A percentile compares a stretch with the other conserved stretches of the same genome.
Conservation (phyloP, 225 moss, liverwort and hornwort genomes). For the Asterella californica region DNA sequence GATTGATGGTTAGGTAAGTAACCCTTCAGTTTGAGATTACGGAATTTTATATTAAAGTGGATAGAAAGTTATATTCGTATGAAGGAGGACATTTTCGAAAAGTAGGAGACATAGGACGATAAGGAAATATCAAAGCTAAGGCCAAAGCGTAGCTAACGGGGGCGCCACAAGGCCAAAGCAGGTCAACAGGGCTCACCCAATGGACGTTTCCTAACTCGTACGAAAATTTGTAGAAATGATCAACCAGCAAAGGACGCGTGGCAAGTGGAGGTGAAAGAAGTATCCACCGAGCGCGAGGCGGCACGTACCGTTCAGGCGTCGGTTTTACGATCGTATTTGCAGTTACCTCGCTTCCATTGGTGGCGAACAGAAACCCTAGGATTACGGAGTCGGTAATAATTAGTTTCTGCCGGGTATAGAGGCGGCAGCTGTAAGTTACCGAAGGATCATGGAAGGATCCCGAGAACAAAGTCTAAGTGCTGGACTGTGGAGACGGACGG, state of each 20-base stretch:
- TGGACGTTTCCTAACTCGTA: neutral
- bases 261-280: neutral
- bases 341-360: slow-evolving; percentile 13
- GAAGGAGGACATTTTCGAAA: neutral
- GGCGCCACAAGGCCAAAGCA: neutral
- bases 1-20: too few relatives aligned
- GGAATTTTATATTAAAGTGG: neutral
- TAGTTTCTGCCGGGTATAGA: neutral
- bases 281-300: slow-evolving; percentile 14
- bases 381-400: neutral
- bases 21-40: neutral
- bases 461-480: neutral
- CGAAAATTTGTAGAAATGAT: neutral
- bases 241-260: neutral
- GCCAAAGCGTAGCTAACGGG: neutral
- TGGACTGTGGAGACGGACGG: slow-evolving; percentile 5
- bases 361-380: slow-evolving; percentile 12
- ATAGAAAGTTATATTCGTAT: neutral
- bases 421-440: neutral
- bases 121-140: slow-evolving; percentile 4
- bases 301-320: slow-evolving; percentile 21
- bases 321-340: slow-evolving; percentile 7
- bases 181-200: neutral
- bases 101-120: neutral
- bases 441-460: neutral